Conservation (phyloP, 805 yeast species). For the Wickerhamiella parazyma region DNA sequence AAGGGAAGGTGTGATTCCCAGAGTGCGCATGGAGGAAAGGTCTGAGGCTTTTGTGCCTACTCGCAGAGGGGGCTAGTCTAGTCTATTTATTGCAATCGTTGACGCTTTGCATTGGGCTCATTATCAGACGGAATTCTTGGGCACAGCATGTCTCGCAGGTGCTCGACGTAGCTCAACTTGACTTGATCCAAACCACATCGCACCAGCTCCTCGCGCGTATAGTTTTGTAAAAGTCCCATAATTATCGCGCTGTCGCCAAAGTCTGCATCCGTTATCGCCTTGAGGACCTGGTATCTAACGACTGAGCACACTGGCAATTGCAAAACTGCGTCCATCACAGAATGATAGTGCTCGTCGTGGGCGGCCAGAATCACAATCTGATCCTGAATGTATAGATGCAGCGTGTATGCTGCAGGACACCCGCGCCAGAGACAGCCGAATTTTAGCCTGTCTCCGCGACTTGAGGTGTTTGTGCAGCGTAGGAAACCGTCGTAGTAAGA, state of each 20-base stretch:
- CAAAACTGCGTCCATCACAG: slow-evolving; percentile 6
- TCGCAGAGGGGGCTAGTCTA: background rate
- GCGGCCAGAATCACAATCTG: background rate
- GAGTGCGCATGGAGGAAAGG: background rate
- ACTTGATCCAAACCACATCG: slow-evolving; percentile 2
- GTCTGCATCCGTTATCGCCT: background rate
- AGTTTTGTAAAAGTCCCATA: background rate
- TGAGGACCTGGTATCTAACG: slow-evolving; percentile 2
- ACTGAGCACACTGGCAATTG: slow-evolving; percentile 4
- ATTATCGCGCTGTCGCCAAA: background rate
- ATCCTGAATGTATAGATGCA: background rate
- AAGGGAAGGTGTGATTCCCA: slow-evolving; percentile 44
- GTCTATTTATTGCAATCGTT: background rate
- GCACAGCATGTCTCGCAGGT: background rate
- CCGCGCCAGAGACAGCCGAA: slow-evolving; percentile 4
- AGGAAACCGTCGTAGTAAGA: slow-evolving; percentile 7
- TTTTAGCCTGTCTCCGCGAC: background rate
- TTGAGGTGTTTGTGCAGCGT: background rate
- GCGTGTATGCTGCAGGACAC: slow-evolving; percentile 2
- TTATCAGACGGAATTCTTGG: background rate
- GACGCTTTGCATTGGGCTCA: background rate
- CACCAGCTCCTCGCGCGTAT: background rate
- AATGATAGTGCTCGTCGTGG: slow-evolving; percentile 2
- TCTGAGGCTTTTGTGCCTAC: slow-evolving; percentile 3
- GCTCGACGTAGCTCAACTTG: background rate